Evolutionary conservation across 176 grass and related monocot species (phyloP).

Genomic region (Triticum monococcum): DNA sequence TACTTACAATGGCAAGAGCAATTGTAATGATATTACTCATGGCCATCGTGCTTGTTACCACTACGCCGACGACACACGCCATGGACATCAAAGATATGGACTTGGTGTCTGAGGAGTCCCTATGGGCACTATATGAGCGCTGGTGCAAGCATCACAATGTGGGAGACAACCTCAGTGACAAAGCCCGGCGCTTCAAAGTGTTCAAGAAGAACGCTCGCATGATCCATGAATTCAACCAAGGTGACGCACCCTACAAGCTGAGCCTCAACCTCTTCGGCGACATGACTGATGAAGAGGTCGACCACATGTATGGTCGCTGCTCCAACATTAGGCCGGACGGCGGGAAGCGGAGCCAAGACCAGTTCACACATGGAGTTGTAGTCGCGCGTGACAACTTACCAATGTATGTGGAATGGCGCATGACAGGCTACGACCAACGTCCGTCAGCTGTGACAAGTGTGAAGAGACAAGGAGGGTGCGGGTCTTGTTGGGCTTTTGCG

Average conservation of each 20-base stretch:
- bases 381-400: not conserved
- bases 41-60: not conserved
- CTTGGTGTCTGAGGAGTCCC: conserved; percentile 39
- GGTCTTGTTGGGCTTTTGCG: conserved; percentile 51
- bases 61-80: not conserved
- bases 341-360: not conserved
- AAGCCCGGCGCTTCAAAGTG: conserved; percentile 37
- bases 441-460: conserved; percentile 5
- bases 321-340: not conserved
- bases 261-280: conserved; percentile 49
- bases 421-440: no score
- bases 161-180: conserved; percentile 28
- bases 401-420: not conserved
- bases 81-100: conserved; percentile 18
- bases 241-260: conserved; percentile 40
- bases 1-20: no score
- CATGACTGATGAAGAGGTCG: conserved; percentile 47
- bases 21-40: not conserved
- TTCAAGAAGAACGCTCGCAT: conserved; percentile 44
- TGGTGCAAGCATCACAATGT: conserved; percentile 33
- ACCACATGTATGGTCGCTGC: not conserved
- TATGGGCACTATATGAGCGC: conserved; percentile 44
- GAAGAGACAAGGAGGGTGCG: conserved; percentile 40
- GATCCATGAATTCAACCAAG: conserved; percentile 39
- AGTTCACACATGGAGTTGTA: conserved; percentile 26